These are phyloP conservation scores for Coniochaeta ligniaria DNA, from an alignment of 2,329 filamentous ascomycete species.

Conservation along the genomic window DNA sequence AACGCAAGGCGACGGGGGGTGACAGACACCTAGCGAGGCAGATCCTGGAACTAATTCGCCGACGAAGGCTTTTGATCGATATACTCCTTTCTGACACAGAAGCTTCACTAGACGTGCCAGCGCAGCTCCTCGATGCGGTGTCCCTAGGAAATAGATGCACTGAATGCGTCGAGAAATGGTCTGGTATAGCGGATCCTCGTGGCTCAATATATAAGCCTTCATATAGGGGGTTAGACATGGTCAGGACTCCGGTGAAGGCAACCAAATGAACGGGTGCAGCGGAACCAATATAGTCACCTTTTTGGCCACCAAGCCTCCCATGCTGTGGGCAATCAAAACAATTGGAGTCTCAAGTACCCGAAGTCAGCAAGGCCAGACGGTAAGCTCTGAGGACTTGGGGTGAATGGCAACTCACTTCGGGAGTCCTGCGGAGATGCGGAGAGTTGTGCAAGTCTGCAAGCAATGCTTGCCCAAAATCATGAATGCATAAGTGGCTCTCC, in stretches of 20 bases:
- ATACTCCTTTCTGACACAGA: neutral
- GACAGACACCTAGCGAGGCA: neutral
- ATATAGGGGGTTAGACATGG: neutral
- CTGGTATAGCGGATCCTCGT: slow-evolving; percentile 10
- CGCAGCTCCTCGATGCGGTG: slow-evolving; percentile 17
- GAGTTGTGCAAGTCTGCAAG: slow-evolving; percentile 13
- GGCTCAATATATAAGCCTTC: slow-evolving; percentile 12
- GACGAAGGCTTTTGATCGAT: slow-evolving; percentile 15
- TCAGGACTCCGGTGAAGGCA: neutral
- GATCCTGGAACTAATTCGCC: slow-evolving; percentile 13
- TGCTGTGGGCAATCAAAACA: slow-evolving; percentile 15
- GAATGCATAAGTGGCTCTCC: slow-evolving; percentile 9
- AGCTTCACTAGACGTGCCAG: slow-evolving; percentile 5
- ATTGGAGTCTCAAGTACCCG: slow-evolving; percentile 10
- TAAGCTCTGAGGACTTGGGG: neutral
- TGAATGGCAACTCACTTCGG: neutral
- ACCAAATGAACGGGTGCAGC: no score
- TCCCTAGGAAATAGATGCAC: slow-evolving; percentile 21
- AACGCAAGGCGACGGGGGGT: no score
- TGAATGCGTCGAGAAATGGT: slow-evolving; percentile 16
- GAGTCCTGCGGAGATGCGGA: slow-evolving; percentile 9
- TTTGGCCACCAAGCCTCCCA: slow-evolving; percentile 16
- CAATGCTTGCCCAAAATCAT: slow-evolving; percentile 13
- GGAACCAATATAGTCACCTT: slow-evolving; percentile 4
- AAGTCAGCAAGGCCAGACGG: neutral